Conservation (phyloP, 768 basidiomycete genomes). For the Russula brevipes region DNA sequence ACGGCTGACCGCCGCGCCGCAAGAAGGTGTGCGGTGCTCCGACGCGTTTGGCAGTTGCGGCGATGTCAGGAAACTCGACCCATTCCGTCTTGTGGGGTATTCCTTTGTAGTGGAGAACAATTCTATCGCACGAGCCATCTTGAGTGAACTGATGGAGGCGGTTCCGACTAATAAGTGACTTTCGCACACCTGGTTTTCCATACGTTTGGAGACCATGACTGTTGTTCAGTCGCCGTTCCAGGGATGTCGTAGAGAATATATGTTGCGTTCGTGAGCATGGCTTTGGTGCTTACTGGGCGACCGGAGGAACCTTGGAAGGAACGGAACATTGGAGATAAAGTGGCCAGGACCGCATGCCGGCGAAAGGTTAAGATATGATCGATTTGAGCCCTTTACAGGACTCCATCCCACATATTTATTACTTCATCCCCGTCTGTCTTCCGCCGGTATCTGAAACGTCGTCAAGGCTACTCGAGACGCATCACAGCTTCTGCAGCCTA, state of each 20-base stretch:
- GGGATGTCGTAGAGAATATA: conserved; percentile 23
- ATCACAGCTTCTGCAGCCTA: no score
- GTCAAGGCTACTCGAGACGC: no score
- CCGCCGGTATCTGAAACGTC: no score
- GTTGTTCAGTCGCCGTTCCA: conserved; percentile 7
- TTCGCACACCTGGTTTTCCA: conserved; percentile 32
- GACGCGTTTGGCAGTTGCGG: conserved; percentile 32
- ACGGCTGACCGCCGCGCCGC: conserved; percentile 32
- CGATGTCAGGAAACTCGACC: conserved; percentile 51
- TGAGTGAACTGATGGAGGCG: background rate
- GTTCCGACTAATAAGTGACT: background rate
- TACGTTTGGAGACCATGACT: conserved; percentile 33
- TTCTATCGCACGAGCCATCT: conserved; percentile 24
- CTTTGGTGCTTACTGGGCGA: no score
- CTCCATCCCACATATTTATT: no score
- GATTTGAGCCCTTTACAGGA: no score
- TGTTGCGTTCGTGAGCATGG: background rate
- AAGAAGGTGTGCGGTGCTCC: conserved; percentile 36
- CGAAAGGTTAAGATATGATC: no score
- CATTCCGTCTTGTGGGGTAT: conserved; percentile 45
- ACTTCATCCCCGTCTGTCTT: no score
- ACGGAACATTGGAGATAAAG: no score
- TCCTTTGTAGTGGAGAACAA: conserved; percentile 39
- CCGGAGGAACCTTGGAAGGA: no score
- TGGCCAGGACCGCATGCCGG: no score